Conservation (phyloP, 495 filamentous ascomycete species). For the Lasiosphaeria miniovina region DNA sequence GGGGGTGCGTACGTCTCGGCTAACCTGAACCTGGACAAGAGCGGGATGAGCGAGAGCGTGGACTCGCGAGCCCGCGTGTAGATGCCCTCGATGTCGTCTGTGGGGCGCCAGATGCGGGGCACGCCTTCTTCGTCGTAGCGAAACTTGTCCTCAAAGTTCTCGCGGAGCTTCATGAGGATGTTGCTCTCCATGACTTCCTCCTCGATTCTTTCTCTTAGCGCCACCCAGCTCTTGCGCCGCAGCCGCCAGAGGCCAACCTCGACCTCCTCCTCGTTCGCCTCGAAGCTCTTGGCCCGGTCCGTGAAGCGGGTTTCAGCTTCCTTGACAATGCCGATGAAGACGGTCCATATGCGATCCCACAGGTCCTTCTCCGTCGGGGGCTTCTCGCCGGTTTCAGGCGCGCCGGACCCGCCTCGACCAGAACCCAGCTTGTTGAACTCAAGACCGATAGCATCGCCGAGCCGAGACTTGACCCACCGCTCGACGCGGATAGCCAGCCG, state of each 20-base stretch:
- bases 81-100: constrained; percentile 92
- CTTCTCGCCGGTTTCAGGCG: constrained; percentile 73
- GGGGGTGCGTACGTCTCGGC: constrained; percentile 67
- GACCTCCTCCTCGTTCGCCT: constrained; percentile 86
- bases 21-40: constrained; percentile 80
- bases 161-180: constrained; percentile 86
- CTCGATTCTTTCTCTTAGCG: constrained; percentile 83
- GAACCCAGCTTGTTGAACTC: constrained; percentile 94
- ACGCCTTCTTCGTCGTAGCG: constrained; percentile 95
- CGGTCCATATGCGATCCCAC: constrained; percentile 93
- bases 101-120: constrained; percentile 93
- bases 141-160: constrained; percentile 99
- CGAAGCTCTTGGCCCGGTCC: constrained; percentile 85
- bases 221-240: constrained; percentile 89
- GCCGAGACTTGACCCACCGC: constrained; percentile 82
- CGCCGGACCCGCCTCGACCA: constrained; percentile 73
- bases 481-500: constrained; percentile 86
- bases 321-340: constrained; percentile 78
- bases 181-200: constrained; percentile 99
- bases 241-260: constrained; percentile 91
- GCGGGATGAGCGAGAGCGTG: constrained; percentile 82
- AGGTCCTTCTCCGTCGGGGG: constrained; percentile 73
- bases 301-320: constrained; percentile 84
- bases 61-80: constrained; percentile 90
- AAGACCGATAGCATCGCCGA: constrained; percentile 82